phyloP scores from a whole-genome alignment of 495 filamentous ascomycete genomes.

The Saxispiralis lemnorum region DNA sequence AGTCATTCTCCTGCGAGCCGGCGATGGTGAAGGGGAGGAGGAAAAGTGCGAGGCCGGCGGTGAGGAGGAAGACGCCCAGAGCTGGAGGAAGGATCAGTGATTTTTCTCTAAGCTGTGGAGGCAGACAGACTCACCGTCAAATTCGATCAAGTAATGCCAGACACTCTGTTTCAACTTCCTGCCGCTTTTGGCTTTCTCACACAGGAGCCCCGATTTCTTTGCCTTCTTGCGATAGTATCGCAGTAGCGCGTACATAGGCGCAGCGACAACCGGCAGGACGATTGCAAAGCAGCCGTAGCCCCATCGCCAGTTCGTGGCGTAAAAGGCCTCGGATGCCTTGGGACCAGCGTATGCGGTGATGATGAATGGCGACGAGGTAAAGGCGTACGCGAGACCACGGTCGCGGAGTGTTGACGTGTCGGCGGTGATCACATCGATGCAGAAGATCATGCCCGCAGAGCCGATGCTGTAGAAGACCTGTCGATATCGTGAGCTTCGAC shows the following conservation, averaged over 20 bases:
- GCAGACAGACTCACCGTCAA: conserved; percentile 3
- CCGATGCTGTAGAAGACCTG: conserved; percentile 26
- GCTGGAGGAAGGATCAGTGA: not conserved
- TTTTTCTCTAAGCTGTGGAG: not conserved
- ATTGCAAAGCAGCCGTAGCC: conserved; percentile 32
- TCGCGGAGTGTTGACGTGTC: conserved; percentile 48
- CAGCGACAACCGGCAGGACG: conserved; percentile 21
- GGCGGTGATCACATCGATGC: conserved; percentile 31
- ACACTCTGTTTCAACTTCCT: conserved; percentile 6
- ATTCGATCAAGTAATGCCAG: conserved; percentile 7
- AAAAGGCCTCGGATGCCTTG: conserved; percentile 29
- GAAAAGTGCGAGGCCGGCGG: conserved; percentile 9
- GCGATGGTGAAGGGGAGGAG: conserved; percentile 12
- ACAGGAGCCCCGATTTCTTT: conserved; percentile 23
- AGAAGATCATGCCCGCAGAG: conserved; percentile 18
- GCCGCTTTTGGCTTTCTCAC: not conserved
- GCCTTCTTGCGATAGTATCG: conserved; percentile 39
- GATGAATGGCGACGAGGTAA: conserved; percentile 47
- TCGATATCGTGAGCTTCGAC: not conserved
- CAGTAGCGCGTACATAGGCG: conserved; percentile 17
- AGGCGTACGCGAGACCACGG: conserved; percentile 44
- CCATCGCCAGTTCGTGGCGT: conserved; percentile 41
- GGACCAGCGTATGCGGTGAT: conserved; percentile 39
- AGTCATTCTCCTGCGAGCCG: conserved; percentile 3
- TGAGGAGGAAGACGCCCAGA: conserved; percentile 8